phyloP scores from a whole-genome alignment of 495 filamentous ascomycete species.

The Glonium stellatum region DNA sequence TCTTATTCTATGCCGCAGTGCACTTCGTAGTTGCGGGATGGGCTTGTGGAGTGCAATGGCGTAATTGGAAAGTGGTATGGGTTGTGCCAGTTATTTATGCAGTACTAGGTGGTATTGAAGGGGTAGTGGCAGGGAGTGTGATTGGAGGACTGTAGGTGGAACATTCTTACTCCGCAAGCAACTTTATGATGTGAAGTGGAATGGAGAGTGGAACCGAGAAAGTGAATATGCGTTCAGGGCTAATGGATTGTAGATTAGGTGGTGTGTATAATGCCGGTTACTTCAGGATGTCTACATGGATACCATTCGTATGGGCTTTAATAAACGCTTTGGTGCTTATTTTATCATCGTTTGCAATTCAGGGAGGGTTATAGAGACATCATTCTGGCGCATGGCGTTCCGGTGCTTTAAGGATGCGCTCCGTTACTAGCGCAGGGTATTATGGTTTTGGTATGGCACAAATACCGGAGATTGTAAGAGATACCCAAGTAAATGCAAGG shows the following conservation, averaged over 20 bases:
- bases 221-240: not conserved
- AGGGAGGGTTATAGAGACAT: constrained; percentile 70
- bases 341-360: constrained; percentile 87
- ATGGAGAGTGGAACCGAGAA: not conserved
- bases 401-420: no score
- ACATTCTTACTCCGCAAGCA: not conserved
- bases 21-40: constrained; percentile 65
- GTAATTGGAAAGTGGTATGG: constrained; percentile 70
- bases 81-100: constrained; percentile 68
- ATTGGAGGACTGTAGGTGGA: constrained; percentile 79
- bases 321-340: constrained; percentile 87
- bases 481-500: no score
- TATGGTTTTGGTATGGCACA: no score
- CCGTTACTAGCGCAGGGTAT: no score
- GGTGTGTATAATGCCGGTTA: constrained; percentile 81
- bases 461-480: no score
- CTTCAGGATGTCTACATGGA: constrained; percentile 95
- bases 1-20: constrained; percentile 59
- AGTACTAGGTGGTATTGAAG: constrained; percentile 71
- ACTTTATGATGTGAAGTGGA: not conserved
- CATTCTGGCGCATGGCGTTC: no score
- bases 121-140: constrained; percentile 76
- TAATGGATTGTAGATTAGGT: constrained; percentile 56
- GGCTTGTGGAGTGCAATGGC: constrained; percentile 59
- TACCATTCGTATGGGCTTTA: constrained; percentile 88